Base-by-base conservation (phyloP, 768 basidiomycete species). In the Pleurotus pulmonarius region DNA sequence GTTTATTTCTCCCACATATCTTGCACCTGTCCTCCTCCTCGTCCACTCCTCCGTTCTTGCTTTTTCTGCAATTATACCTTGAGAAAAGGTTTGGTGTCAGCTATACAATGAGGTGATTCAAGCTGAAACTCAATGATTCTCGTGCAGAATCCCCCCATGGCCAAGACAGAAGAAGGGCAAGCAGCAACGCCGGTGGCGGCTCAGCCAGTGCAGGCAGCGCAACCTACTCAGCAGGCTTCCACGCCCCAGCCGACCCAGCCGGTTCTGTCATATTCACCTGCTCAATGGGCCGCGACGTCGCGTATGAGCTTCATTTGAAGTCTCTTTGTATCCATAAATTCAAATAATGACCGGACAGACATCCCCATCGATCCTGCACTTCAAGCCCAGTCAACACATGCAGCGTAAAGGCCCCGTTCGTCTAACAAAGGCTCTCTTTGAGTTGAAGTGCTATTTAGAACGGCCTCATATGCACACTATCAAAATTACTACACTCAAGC, bases 301-400 rank as follows among this genome's bases (percentile, higher is more conserved):
- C 46, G 37, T 55, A 53, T 12, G 51, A 12, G 49, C 57, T 13
- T 39, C 22, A 52, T 7, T 24, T 20, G 24, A 11, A 16, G 29
- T 51, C 11, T 51, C 44, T 55, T 37, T 61, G n/a, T 44, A 11
- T n/a, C 41, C 41, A 44, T 44, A 44, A 44, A 34, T 34, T 34
- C 29, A 34, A 34, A 34, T 34, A 8, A 34, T 34, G 29, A 34
- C 29, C 29, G 29, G 29, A 34, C 9, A 34, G 85, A 82, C 59
- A 86, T 86, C 26, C 81, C 83, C 9, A 85, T 86, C 52, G 85
- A 87, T 65, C 84, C 85, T 26, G 82, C 82, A n/a, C 73, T 87
- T 44, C 86, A 87, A 67, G 81, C 83, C 57, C 83, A 85, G 64
- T 68, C 80, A 12, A 73, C 73, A 43, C 75, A 74, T 61, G 68